phyloP scores from a whole-genome alignment of 2,329 filamentous ascomycete genomes.

The Cytospora schulzeri region DNA sequence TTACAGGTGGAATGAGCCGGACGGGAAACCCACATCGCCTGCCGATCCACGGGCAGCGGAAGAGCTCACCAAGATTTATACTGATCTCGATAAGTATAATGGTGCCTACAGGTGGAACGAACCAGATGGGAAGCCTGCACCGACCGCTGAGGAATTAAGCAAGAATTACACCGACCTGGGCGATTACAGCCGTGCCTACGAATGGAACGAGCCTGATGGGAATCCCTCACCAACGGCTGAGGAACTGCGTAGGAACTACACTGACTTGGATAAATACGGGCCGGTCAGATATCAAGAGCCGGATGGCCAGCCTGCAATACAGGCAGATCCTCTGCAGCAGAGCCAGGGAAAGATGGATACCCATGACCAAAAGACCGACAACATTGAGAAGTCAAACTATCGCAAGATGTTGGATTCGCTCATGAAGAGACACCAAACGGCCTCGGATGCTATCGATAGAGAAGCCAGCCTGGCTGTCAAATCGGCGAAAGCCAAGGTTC shows the following conservation, averaged over 20 bases:
- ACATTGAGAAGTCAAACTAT: conserved; percentile 25
- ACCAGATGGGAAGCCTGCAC: conserved; percentile 27
- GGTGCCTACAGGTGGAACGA: conserved; percentile 31
- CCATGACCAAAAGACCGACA: conserved; percentile 28
- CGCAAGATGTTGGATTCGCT: conserved; percentile 36
- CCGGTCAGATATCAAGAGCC: conserved; percentile 38
- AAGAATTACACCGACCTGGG: not conserved
- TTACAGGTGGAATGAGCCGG: conserved; percentile 31
- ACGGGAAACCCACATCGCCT: conserved; percentile 23
- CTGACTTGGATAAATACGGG: conserved; percentile 39
- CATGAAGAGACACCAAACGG: conserved; percentile 36
- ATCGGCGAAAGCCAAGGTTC: conserved; percentile 25
- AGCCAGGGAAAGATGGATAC: conserved; percentile 44
- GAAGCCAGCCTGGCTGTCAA: conserved; percentile 34
- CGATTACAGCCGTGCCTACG: not conserved
- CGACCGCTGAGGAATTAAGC: not conserved
- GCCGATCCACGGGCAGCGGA: not conserved
- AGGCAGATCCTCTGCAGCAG: conserved; percentile 39
- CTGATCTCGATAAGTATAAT: conserved; percentile 45
- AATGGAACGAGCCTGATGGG: conserved; percentile 10
- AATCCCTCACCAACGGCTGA: conserved; percentile 5
- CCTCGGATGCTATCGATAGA: conserved; percentile 36
- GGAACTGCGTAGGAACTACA: conserved; percentile 38
- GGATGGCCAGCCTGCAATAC: conserved; percentile 35
- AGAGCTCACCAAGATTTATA: conserved; percentile 34